These are phyloP conservation scores for Monilinia fructicola DNA, from an alignment of 2,329 filamentous ascomycete genomes.

Conservation along the genomic window DNA sequence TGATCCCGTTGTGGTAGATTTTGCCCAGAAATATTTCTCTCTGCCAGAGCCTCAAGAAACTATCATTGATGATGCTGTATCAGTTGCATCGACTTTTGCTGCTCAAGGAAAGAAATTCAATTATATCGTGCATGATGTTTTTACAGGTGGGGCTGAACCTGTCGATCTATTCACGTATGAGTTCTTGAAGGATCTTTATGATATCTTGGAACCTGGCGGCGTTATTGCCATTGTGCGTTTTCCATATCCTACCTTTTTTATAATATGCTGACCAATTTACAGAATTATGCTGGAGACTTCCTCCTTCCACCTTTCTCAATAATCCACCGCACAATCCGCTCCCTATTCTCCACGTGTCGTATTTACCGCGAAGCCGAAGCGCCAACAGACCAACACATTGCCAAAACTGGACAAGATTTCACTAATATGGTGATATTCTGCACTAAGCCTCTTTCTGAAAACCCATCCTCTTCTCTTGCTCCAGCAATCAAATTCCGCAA, in stretches of 20 bases:
- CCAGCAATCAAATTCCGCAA: conserved; percentile 62
- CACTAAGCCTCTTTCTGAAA: conserved; percentile 37
- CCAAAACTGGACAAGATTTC: conserved; percentile 64
- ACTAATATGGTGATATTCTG: conserved; percentile 98
- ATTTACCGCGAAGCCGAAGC: conserved; percentile 78
- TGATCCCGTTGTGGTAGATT: conserved; percentile 83
- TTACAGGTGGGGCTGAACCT: conserved; percentile 93
- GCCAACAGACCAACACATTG: conserved; percentile 49
- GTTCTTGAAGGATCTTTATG: conserved; percentile 70
- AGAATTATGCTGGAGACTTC: conserved; percentile 96
- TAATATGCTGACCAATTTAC: conserved; percentile 6
- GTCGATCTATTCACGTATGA: conserved; percentile 82
- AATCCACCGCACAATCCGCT: conserved; percentile 76
- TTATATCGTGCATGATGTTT: conserved; percentile 97
- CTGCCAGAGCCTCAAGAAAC: conserved; percentile 74
- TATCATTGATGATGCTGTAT: conserved; percentile 78
- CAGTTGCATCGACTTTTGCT: conserved; percentile 57
- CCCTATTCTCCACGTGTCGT: conserved; percentile 85
- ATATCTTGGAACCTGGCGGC: conserved; percentile 73
- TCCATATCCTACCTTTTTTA: not conserved
- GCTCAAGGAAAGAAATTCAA: conserved; percentile 59
- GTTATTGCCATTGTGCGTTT: conserved; percentile 78
- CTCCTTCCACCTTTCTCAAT: conserved; percentile 71
- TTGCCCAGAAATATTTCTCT: conserved; percentile 79
- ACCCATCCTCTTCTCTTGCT: conserved; percentile 19